Evolutionary conservation across 208 protist genomes (phyloP).

Genomic region (Crithidia fasciculata): DNA sequence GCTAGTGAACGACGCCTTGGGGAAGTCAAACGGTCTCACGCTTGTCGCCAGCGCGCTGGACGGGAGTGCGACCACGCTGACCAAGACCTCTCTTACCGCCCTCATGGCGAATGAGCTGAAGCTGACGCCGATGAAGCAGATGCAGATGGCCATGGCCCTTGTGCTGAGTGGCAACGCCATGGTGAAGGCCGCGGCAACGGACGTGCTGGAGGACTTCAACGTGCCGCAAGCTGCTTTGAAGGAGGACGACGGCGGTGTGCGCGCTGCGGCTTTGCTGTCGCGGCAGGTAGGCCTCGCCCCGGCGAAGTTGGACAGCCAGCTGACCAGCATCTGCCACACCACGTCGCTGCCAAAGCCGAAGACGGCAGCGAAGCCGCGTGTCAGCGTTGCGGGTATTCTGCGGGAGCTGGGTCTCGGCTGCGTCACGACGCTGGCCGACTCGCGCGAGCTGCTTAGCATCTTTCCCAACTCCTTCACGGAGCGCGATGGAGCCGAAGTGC

Average conservation of each 20-base stretch:
- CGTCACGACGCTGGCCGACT: slow-evolving; percentile 84
- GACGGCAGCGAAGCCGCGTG: slow-evolving; percentile 37
- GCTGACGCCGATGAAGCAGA: slow-evolving; percentile 68
- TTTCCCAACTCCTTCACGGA: slow-evolving; percentile 79
- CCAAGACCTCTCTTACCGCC: slow-evolving; percentile 48
- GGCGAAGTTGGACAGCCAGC: slow-evolving; percentile 53
- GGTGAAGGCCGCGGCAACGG: slow-evolving; percentile 64
- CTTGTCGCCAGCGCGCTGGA: slow-evolving; percentile 62
- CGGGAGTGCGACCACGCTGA: slow-evolving; percentile 43
- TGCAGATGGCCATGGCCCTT: slow-evolving; percentile 80
- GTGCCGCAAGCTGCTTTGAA: slow-evolving; percentile 49
- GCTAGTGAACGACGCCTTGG: slow-evolving; percentile 66
- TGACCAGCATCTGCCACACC: slow-evolving; percentile 38
- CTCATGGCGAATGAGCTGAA: slow-evolving; percentile 70
- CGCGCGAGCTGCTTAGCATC: slow-evolving; percentile 76
- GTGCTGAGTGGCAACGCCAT: slow-evolving; percentile 47
- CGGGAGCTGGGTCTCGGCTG: slow-evolving; percentile 84
- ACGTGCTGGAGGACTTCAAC: slow-evolving; percentile 64
- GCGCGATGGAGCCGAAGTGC: slow-evolving; percentile 82
- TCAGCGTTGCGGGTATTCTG: slow-evolving; percentile 82
- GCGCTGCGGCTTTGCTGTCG: slow-evolving; percentile 58
- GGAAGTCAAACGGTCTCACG: slow-evolving; percentile 70
- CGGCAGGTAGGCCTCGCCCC: slow-evolving; percentile 63
- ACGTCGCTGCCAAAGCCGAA: slow-evolving; percentile 28
- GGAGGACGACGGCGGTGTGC: slow-evolving; percentile 68